Base-by-base conservation (phyloP, 257 asterid species). In the Solanum habrochaites region DNA sequence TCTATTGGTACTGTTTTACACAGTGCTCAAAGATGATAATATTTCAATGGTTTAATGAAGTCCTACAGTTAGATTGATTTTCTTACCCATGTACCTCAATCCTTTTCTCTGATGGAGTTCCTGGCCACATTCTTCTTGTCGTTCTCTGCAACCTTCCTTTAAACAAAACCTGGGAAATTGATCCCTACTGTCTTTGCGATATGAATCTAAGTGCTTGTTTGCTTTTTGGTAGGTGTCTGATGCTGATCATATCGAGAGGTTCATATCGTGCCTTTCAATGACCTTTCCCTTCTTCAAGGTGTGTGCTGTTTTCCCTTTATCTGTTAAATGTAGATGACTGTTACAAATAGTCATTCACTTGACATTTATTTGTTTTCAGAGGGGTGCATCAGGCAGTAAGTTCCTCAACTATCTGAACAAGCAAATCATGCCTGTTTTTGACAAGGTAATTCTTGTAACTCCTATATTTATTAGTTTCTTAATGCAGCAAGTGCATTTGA, bases 351-450 rank as follows among this genome's bases (percentile, higher is more conserved):
- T 66, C 66, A 67, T 43, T 84, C 42, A 66, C 69, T 39, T 75
- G 66, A n/a, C 64, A 52, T 82, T 60, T 89, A 8, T 88, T n/a
- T 92, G 62, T 86, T 85, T 89, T 40, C 90, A 97, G 99, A 94
- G 96, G 91, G 98, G 98, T 73, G 98, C 98, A 69, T 94, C 98
- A 69, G 92, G 98, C 91, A 89, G 94, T 89, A 97, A 94, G 91
- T 97, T 95, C 91, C 89, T 95, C 91, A 94, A 86, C 87, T 97
- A 95, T 90, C 87, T 95, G 93, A 93, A 87, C 82, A 94, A 94
- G 92, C 97, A 97, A 89, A 94, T 97, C 47, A 66, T 95, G 89
- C 98, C 98, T 70, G 95, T 90, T 83, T 95, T 95, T 91, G 99
- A 97, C 91, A 94, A 97, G 98, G 99, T 95, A 93, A 89, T 31